Evolutionary conservation across 2,329 filamentous ascomycete genomes (phyloP), one percentile per base, ranked within the genome.

Genomic region (Monascus ruber): DNA sequence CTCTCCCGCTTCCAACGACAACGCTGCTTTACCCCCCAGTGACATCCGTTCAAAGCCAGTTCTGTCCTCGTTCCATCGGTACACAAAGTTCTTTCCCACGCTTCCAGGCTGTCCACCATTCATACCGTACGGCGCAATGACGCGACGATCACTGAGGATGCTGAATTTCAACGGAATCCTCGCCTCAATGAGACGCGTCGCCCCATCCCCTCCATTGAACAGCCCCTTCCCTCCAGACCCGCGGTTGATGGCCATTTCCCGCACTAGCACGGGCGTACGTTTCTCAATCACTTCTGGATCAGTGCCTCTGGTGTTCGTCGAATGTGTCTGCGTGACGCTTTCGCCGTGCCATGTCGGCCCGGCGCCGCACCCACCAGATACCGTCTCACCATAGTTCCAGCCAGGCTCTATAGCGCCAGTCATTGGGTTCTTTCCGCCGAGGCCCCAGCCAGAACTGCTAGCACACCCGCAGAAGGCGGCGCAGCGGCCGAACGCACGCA

Each of bases 231-330:
- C 84, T 0, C 77, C 79, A 28, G 75, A 80, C 0, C 74, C 77
- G 1, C 63, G 48, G 1, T 83, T 64, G 6, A 89, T 63, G 8
- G 72, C 71, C 57, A 88, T 89, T 48, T 83, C 73, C 5, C 79
- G 70, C 28, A 91, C 63, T 1, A 91, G 59, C 1, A 86, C 82
- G 0, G 83, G 83, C 52, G 87, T 87, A 5, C 84, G 68, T 26
- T 81, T 71, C 64, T 89, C 84, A 47, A 89, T 83, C 5, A 87
- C 75, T 56, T 91, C 85, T 0, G 80, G 72, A 55, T 89, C 84
- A 0, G 84, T 88, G 54, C 88, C 89, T 10, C 83, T 73, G 3
- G 84, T 89, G 58, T 91, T 91, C 5, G 85, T 89, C 81, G 88
- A 87, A 62, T 89, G 83, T 2, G 77, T 82, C 56, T 89, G 83